Percentiles rank a stretch among this genome's conserved stretches.
Conservation (phyloP, 208 protist species). For the Giardia duodenalis region DNA sequence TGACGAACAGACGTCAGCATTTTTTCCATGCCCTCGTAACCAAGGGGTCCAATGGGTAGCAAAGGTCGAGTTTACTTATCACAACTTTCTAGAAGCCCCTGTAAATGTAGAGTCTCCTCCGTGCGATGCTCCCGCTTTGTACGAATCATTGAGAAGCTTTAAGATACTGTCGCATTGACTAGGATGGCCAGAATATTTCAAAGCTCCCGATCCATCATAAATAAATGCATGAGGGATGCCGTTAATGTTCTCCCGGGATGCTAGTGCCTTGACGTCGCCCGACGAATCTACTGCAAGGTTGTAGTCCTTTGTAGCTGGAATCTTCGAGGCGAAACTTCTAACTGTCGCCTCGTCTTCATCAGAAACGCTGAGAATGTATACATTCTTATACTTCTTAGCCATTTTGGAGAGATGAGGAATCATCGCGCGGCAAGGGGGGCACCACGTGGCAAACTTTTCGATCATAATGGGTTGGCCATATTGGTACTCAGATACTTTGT, state of each 20-base stretch:
- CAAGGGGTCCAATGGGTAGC: no score
- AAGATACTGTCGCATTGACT: not conserved
- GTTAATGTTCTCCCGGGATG: not conserved
- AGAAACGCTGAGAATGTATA: constrained; percentile 15
- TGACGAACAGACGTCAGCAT: no score
- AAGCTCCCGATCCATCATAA: not conserved
- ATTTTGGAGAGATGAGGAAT: not conserved
- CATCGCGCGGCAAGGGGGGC: not conserved
- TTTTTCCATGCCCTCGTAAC: no score
- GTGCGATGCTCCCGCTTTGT: not conserved
- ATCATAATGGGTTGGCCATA: constrained; percentile 13
- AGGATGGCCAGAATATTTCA: constrained; percentile 11
- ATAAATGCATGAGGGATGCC: constrained; percentile 21
- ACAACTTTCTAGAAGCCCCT: not conserved
- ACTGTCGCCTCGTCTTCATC: constrained; percentile 7
- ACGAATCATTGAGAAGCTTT: not conserved
- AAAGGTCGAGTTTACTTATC: not conserved
- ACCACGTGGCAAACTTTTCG: constrained; percentile 16
- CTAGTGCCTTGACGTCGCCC: not conserved
- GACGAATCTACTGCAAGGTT: constrained; percentile 9
- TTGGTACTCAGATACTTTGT: not conserved
- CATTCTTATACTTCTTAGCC: constrained; percentile 9
- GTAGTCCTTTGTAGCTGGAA: not conserved
- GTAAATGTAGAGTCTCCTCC: not conserved
- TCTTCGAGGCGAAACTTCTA: not conserved